phyloP scores from a whole-genome alignment of 345 rosid genomes.

The Aquilaria yunnanensis region DNA sequence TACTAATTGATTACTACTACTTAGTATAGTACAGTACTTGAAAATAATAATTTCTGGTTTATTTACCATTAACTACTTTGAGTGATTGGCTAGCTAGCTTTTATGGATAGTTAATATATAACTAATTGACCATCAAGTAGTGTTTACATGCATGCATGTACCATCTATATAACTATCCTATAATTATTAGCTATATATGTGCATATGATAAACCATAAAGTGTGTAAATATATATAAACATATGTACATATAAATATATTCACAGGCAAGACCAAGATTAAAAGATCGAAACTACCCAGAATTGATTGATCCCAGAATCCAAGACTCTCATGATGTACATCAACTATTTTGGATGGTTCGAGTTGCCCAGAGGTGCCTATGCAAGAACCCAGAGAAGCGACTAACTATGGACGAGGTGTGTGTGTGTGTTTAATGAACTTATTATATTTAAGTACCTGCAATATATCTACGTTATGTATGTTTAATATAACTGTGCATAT shows the following conservation, averaged over 20 bases:
- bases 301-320: slow-evolving; percentile 46
- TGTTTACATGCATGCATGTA: too few species aligned
- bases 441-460: background rate
- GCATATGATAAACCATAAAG: too few species aligned
- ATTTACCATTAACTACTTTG: too few species aligned
- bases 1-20: too few species aligned
- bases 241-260: background rate
- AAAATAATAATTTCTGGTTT: too few species aligned
- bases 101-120: too few species aligned
- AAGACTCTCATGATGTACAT: slow-evolving; percentile 49
- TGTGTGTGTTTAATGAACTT: background rate
- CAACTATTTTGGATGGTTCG: slow-evolving; percentile 70
- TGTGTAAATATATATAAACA: too few species aligned
- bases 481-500: background rate
- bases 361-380: slow-evolving; percentile 56
- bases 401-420: slow-evolving; percentile 38
- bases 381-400: slow-evolving; percentile 52
- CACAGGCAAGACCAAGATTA: slow-evolving; percentile 58
- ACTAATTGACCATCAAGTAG: too few species aligned
- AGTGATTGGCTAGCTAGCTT: too few species aligned
- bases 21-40: too few species aligned
- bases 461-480: background rate
- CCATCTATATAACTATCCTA: too few species aligned
- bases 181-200: too few species aligned
- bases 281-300: slow-evolving; percentile 56